Base-by-base conservation (phyloP, 2,329 filamentous ascomycete genomes). In the Fusarium citri region DNA sequence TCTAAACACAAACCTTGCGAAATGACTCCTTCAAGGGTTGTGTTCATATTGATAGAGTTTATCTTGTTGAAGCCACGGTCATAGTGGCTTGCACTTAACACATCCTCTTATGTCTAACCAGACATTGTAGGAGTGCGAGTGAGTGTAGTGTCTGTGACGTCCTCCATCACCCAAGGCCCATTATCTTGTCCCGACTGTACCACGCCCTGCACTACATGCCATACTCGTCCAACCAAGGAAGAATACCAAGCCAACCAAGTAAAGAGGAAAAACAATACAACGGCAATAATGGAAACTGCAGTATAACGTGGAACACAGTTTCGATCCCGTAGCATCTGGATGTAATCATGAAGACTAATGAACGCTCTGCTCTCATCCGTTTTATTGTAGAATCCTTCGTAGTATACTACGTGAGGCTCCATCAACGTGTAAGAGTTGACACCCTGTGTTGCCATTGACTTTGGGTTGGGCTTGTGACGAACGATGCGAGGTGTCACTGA, bases 331-430 rank as follows among this genome's bases (percentile, higher is more conserved):
- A 76, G 53, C 15, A 46, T 58, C 34, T 55, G 49, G 30, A 76
- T 67, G 43, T 78, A 69, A 12, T 71, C 59, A 4, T 64, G n/a
- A 10, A 78, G 53, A 20, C 63, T 69, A 4, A 70, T 45, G 22
- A 73, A 69, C 10, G 31, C 46, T 18, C 55, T 53, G 4, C 53
- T 28, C 46, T 80, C 76, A 6, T 74, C 73, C 5, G 26, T 28
- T 18, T 75, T 69, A 12, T 71, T 23, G 8, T 59, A 22, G 3
- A 68, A 57, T 12, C 78, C 78, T 14, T 71, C 53, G 22, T 80
- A 80, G 53, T 74, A 80, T 15, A 77, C 70, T 15, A 75, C 76
- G 14, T 75, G 74, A 10, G 76, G 63, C 6, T 74, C 59, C 62
- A 74, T 65, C 23, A 78, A 59, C 5, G 37, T 74, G 45, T 72